Evolutionary conservation across 805 yeast species (phyloP), one percentile per base, ranked within the genome.

Genomic region (Yamadazyma paraphyllophila): DNA sequence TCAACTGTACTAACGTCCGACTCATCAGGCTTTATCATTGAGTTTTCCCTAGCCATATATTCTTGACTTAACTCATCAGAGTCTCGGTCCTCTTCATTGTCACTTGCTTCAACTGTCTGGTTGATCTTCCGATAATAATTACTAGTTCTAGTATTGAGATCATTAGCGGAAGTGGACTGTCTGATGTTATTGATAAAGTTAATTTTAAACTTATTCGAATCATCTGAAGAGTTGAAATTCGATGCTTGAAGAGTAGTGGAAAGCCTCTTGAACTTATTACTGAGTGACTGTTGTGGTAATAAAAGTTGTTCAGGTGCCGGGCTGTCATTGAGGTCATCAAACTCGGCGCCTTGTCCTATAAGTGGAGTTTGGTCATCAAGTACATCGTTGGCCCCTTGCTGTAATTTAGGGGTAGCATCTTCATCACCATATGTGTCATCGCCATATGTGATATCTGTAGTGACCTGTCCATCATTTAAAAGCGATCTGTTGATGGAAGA

Each of bases 131-230:
- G 53, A 51, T 70, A 71, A 54, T 66, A 65, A 3, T 49, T 40
- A 46, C 69, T 63, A 14, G 62, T 61, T 30, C 71, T 41, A 37
- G 51, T 50, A 36, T 40, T 15, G 27, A 20, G 33, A 15, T 15
- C 13, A 11, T 12, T n/a, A 11, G 41, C 33, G 25, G 43, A 16
- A 15, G 20, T 14, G 29, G 41, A 39, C 27, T 41, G 37, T 35
- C 65, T 61, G 13, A 67, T 67, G 46, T 72, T 71, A 48, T 67
- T 67, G 47, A 66, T 71, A 51, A 72, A 71, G 12, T 61, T 54
- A 39, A 54, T 60, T 60, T 69, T 66, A 48, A 72, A 72, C 34
- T 62, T 57, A 43, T 66, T 58, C 1, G 76, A 71, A 46, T 70
- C 75, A n/a, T 64, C 64, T 4, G 76, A 65, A 0, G 71, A 61